Evolutionary conservation across 352 stramenopile species (phyloP).

Genomic region (Pythium periplocum): DNA sequence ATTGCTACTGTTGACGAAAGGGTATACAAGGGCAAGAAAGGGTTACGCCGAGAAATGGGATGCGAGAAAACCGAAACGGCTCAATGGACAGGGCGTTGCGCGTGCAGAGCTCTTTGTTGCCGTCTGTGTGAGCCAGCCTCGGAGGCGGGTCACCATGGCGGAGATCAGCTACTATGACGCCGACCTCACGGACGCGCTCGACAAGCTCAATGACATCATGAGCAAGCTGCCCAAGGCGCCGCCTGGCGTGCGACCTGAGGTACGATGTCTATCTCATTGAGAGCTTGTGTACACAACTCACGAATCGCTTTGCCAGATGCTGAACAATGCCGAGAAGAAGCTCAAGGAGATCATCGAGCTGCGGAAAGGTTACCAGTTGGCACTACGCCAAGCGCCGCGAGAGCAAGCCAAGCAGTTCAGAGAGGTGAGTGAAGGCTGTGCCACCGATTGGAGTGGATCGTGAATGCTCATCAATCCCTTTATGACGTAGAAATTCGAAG

Average conservation of each 20-base stretch:
- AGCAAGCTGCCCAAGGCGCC: constrained; percentile 76
- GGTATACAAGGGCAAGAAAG: too few species aligned
- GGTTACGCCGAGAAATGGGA: too few species aligned
- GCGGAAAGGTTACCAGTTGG: constrained; percentile 82
- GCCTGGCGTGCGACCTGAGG: constrained; percentile 60
- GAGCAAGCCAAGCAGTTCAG: constrained; percentile 61
- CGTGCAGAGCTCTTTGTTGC: too few species aligned
- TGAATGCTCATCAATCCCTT: not conserved
- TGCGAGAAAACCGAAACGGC: too few species aligned
- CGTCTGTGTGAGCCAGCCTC: too few species aligned
- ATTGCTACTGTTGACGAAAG: too few species aligned
- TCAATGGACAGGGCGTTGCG: too few species aligned
- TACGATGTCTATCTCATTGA: constrained; percentile 11
- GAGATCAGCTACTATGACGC: constrained; percentile 88
- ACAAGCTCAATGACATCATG: constrained; percentile 85
- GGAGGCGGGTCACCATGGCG: constrained; percentile 32
- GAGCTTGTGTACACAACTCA: constrained; percentile 1
- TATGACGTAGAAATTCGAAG: constrained; percentile 70
- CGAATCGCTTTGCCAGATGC: constrained; percentile 29
- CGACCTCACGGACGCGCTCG: constrained; percentile 76
- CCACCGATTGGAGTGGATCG: not conserved
- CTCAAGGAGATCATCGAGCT: constrained; percentile 79
- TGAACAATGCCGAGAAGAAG: constrained; percentile 77
- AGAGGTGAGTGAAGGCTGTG: constrained; percentile 34
- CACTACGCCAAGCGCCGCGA: constrained; percentile 65